Percentiles rank a stretch among this genome's conserved stretches.
phyloP scores from a whole-genome alignment of 1,284 basidiomycete species.

The Rhodotorula sp. region DNA sequence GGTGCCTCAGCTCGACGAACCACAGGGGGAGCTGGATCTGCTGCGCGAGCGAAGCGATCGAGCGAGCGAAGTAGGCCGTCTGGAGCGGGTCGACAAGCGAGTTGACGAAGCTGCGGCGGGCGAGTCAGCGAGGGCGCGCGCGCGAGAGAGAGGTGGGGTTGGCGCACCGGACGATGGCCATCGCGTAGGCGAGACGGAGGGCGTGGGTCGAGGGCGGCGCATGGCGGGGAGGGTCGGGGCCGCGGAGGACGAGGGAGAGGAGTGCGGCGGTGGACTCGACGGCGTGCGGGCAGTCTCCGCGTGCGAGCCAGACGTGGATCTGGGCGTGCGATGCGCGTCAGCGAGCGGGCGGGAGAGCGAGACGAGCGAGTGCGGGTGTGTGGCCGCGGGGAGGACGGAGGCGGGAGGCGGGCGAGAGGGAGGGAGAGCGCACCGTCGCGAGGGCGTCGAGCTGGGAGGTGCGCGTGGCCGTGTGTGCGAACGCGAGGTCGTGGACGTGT shows the following conservation, averaged over 20 bases:
- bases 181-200: slow-evolving; percentile 61
- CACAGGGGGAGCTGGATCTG: slow-evolving; percentile 81
- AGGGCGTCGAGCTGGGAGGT: neutral
- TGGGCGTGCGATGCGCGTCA: neutral
- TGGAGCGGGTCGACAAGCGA: slow-evolving; percentile 92
- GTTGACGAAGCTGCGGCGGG: slow-evolving; percentile 68
- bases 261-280: slow-evolving; percentile 41
- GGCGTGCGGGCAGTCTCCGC: slow-evolving; percentile 41
- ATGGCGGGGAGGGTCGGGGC: slow-evolving; percentile 12
- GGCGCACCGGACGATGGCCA: slow-evolving; percentile 60
- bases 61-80: slow-evolving; percentile 76
- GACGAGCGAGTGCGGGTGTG: neutral
- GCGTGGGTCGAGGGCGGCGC: slow-evolving; percentile 12
- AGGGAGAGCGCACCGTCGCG: neutral
- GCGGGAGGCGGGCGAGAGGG: too few relatives aligned
- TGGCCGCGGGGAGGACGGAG: too few relatives aligned
- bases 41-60: slow-evolving; percentile 82
- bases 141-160: neutral
- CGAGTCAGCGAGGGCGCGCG: neutral
- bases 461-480: too few relatives aligned
- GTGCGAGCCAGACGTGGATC: slow-evolving; percentile 42
- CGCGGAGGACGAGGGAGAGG: slow-evolving; percentile 36
- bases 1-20: slow-evolving; percentile 92
- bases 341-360: too few relatives aligned
- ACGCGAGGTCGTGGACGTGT: too few relatives aligned